Evolutionary conservation across 1,284 basidiomycete species (phyloP).

Genomic region (Retiboletus flavoniger): DNA sequence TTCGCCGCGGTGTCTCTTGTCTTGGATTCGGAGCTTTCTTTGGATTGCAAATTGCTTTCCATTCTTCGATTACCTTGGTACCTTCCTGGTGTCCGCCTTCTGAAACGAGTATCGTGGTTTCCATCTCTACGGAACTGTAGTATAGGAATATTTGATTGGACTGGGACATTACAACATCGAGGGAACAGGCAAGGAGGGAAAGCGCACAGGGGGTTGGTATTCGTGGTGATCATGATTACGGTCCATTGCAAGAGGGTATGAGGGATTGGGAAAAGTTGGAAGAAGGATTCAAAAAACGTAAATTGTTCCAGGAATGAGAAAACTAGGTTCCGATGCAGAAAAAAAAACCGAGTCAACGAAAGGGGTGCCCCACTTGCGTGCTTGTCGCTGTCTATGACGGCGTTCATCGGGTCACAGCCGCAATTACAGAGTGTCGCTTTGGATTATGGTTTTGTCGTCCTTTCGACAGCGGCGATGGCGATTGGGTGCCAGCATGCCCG

Average conservation of each 20-base stretch:
- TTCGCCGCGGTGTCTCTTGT: slow-evolving; percentile 34
- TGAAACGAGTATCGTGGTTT: slow-evolving; percentile 16
- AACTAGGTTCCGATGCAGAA: slow-evolving; percentile 4
- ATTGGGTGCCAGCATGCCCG: slow-evolving; percentile 24
- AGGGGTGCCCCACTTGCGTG: slow-evolving; percentile 7
- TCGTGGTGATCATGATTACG: slow-evolving; percentile 15
- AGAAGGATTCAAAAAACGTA: slow-evolving; percentile 11
- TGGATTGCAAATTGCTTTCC: slow-evolving; percentile 22
- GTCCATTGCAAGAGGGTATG: slow-evolving; percentile 28
- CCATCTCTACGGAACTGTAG: slow-evolving; percentile 12
- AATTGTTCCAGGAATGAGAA: slow-evolving; percentile 13
- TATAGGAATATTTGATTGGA: slow-evolving; percentile 16
- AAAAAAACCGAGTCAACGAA: slow-evolving; percentile 1
- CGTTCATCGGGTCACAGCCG: slow-evolving; percentile 29
- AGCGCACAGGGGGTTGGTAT: slow-evolving; percentile 13
- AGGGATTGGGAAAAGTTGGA: neutral
- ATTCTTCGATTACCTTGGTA: slow-evolving; percentile 23
- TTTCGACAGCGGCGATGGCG: slow-evolving; percentile 30
- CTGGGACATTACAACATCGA: slow-evolving; percentile 24
- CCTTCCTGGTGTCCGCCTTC: slow-evolving; percentile 9
- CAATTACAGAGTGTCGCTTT: slow-evolving; percentile 31
- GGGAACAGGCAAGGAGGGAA: slow-evolving; percentile 2
- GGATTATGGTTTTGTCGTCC: slow-evolving; percentile 27
- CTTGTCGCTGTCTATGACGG: slow-evolving; percentile 14
- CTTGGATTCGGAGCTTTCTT: slow-evolving; percentile 17